phyloP scores from a whole-genome alignment of 2,329 filamentous ascomycete species.

The Paraconiothyrium sp. region DNA sequence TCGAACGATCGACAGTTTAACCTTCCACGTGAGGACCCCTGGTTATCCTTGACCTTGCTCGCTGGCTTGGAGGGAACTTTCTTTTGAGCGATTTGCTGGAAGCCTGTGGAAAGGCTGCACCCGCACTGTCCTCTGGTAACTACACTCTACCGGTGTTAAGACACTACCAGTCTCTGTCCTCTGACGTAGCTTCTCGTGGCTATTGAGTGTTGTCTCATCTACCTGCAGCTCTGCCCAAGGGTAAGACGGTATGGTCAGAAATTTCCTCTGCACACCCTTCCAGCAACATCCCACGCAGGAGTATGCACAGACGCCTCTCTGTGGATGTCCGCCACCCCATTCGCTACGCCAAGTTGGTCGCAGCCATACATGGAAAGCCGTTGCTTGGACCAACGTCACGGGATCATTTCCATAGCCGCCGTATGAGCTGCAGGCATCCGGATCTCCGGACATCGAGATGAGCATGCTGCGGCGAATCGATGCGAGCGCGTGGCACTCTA shows the following conservation, averaged over 20 bases:
- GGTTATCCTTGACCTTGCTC: not conserved
- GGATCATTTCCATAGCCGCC: conserved; percentile 14
- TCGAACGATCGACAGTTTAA: not conserved
- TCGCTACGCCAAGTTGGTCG: conserved; percentile 18
- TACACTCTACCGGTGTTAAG: conserved; percentile 3
- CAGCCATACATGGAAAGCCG: not conserved
- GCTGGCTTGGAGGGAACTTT: not conserved
- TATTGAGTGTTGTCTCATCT: conserved; percentile 5
- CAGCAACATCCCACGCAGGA: conserved; percentile 4
- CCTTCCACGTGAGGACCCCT: too few relatives aligned
- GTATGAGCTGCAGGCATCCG: conserved; percentile 14
- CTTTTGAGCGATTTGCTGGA: not conserved
- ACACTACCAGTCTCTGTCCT: not conserved
- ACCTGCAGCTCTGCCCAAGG: conserved; percentile 13
- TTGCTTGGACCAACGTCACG: conserved; percentile 12
- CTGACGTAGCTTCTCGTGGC: conserved; percentile 11
- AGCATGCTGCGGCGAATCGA: conserved; percentile 20
- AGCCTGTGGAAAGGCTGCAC: not conserved
- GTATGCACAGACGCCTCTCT: not conserved
- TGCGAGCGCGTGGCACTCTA: conserved; percentile 25
- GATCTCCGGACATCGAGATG: conserved; percentile 18
- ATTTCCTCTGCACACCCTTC: not conserved
- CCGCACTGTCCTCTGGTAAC: conserved; percentile 4
- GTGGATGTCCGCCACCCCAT: conserved; percentile 10
- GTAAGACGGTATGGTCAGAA: conserved; percentile 8